Evolutionary conservation across 2,329 filamentous ascomycete species (phyloP).

Genomic region (Cladosporium cucumerinum): DNA sequence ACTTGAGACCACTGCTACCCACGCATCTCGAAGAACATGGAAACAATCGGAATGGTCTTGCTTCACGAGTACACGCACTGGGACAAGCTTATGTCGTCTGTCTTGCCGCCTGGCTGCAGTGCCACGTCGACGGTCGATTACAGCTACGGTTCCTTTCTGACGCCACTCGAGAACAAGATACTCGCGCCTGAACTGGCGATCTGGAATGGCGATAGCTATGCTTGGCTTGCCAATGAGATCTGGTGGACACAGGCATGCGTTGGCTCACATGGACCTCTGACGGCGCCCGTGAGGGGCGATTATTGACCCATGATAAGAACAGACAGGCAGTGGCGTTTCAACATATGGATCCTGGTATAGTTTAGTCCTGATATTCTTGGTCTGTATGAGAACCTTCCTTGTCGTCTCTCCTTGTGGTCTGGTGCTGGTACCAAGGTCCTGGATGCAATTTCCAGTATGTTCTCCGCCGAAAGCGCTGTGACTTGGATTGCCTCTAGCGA

Average conservation of each 20-base stretch:
- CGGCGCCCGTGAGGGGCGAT: background rate
- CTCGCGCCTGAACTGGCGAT: background rate
- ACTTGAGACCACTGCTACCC: background rate
- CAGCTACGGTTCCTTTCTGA: background rate
- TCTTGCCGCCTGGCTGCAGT: background rate
- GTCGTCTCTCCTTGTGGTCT: too few relatives aligned
- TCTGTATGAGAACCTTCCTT: background rate
- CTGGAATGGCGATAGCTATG: background rate
- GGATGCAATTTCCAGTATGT: too few relatives aligned
- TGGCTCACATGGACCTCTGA: background rate
- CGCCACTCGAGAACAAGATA: background rate
- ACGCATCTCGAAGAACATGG: background rate
- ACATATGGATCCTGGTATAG: background rate
- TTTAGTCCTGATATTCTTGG: too few relatives aligned
- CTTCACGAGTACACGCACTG: background rate
- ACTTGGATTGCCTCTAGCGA: too few relatives aligned
- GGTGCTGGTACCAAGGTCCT: too few relatives aligned
- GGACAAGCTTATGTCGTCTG: background rate
- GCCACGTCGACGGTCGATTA: background rate
- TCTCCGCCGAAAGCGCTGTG: too few relatives aligned
- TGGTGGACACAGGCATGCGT: background rate
- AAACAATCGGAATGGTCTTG: background rate
- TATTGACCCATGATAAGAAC: background rate
- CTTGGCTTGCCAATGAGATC: background rate
- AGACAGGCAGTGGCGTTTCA: background rate